Evolutionary conservation across 2,329 filamentous ascomycete genomes (phyloP), one percentile per base, ranked within the genome.

Genomic region (Cladosporium velox): DNA sequence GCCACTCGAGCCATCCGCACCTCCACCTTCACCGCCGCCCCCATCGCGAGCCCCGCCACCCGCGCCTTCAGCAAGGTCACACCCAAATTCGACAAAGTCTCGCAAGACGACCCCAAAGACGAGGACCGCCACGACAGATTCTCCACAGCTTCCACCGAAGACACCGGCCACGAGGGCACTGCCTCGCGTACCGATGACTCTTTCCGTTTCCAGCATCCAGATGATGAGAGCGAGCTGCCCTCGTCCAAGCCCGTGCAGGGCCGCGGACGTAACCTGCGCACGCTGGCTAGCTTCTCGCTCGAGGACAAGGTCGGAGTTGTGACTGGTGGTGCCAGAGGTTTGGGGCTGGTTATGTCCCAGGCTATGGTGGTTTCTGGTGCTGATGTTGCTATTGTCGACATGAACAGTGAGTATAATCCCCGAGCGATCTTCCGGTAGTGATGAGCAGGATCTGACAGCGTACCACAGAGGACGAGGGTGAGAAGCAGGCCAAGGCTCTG

Each of bases 321-420:
- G 47, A 98, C 94, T 0, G 94, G 94, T 62, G 94, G 93, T 75
- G 94, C 94, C 30, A 86, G 93, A 75, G 94, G 94, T 8, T 80
- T 98, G 66, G 94, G 94, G 47, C 83, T 97, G 68, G 93, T 96
- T 72, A 97, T 98, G 91, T 91, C 90, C 61, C 93, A 97, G 82
- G 93, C 91, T 57, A 87, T 97, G 79, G 91, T 97, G 63, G 89
- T 92, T 63, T 95, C 91, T 64, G 94, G 94, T 62, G 91, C 92
- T 11, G 90, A 96, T 77, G 85, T 97, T 68, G 94, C 94, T 51
- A 91, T 98, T 78, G 92, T 97, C 49, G 94, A 98, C 78, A 83
- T 97, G 82, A 97, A 98, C 81, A 90, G 91, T 94, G 79, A 71
- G 88, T 84, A 34, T 34, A 55, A 32, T 5, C 18, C 3, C 4